phyloP scores from a whole-genome alignment of 2,329 filamentous ascomycete genomes.

The Phoma herbarum region DNA sequence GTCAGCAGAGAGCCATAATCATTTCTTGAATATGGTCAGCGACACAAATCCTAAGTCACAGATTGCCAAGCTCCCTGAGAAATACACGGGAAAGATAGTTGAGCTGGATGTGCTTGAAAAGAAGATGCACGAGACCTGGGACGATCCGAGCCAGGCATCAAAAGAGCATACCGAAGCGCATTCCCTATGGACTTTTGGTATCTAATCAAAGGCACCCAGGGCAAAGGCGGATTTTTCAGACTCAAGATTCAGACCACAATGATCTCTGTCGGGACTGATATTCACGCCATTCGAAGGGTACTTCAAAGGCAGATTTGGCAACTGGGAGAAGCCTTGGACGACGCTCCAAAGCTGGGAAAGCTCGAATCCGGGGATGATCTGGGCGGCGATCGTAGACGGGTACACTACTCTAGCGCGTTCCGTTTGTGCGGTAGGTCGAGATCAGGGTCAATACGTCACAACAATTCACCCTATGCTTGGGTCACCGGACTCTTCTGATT shows the following conservation, averaged over 20 bases:
- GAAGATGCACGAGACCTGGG: conserved; percentile 31
- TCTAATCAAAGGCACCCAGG: conserved; percentile 18
- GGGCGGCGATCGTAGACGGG: background rate
- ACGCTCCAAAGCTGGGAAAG: background rate
- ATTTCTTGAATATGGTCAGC: conserved; percentile 33
- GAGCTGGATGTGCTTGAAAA: conserved; percentile 6
- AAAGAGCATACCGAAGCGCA: conserved; percentile 8
- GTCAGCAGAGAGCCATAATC: conserved; percentile 33
- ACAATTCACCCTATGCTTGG: background rate
- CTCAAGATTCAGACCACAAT: conserved; percentile 17
- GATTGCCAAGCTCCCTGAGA: conserved; percentile 21
- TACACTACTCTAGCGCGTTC: conserved; percentile 5
- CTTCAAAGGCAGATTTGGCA: background rate
- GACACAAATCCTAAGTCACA: conserved; percentile 34
- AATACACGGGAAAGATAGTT: background rate
- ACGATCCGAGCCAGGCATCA: conserved; percentile 2
- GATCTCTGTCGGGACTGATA: conserved; percentile 2
- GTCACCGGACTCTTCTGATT: conserved; percentile 4
- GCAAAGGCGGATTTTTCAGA: conserved; percentile 15
- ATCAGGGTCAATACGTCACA: conserved; percentile 1
- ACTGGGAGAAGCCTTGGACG: background rate
- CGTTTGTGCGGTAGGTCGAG: background rate
- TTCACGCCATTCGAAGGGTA: background rate
- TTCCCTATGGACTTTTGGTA: conserved; percentile 22
- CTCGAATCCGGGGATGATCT: background rate